phyloP scores from a whole-genome alignment of 1,284 basidiomycete species.

The Moesziomyces globuligerus region DNA sequence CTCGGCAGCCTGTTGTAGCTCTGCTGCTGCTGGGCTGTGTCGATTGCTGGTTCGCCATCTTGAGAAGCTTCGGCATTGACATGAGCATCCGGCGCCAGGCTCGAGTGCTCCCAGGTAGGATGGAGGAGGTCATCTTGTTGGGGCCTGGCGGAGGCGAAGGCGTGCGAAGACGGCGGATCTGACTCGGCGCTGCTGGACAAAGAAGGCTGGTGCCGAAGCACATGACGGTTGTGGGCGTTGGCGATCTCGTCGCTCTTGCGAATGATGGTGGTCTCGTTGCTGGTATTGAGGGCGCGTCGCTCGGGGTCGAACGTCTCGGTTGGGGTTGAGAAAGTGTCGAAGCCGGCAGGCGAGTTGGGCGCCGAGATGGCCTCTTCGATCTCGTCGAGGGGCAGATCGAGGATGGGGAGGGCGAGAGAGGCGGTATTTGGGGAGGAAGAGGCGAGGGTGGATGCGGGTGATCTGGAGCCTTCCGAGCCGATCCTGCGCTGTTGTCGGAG shows the following conservation, averaged over 20 bases:
- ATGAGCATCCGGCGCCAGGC: background rate
- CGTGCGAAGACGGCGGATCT: background rate
- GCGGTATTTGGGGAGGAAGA: background rate
- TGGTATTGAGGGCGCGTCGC: constrained; percentile 18
- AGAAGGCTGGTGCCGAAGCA: constrained; percentile 8
- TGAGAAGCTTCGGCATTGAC: constrained; percentile 3
- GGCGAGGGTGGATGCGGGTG: constrained; percentile 1
- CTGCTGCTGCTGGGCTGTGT: background rate
- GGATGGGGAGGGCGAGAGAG: constrained; percentile 16
- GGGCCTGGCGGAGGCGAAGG: background rate
- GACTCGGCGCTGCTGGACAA: constrained; percentile 18
- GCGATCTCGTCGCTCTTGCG: constrained; percentile 6
- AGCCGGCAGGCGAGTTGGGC: background rate
- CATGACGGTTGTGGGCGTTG: background rate
- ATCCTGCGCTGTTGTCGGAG: constrained; percentile 25
- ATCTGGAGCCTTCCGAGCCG: constrained; percentile 24
- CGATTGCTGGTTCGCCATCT: background rate
- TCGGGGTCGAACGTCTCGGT: background rate
- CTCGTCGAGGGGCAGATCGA: constrained; percentile 33
- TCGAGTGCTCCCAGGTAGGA: constrained; percentile 28
- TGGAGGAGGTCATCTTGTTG: constrained; percentile 18
- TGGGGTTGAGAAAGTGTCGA: background rate
- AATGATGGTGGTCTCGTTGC: constrained; percentile 35
- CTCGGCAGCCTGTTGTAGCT: constrained; percentile 6
- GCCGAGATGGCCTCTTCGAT: constrained; percentile 22